Percentiles rank a stretch among this genome's conserved stretches.
Evolutionary conservation across 352 stramenopile genomes (phyloP).

Genomic region (Pythium oligandrum): DNA sequence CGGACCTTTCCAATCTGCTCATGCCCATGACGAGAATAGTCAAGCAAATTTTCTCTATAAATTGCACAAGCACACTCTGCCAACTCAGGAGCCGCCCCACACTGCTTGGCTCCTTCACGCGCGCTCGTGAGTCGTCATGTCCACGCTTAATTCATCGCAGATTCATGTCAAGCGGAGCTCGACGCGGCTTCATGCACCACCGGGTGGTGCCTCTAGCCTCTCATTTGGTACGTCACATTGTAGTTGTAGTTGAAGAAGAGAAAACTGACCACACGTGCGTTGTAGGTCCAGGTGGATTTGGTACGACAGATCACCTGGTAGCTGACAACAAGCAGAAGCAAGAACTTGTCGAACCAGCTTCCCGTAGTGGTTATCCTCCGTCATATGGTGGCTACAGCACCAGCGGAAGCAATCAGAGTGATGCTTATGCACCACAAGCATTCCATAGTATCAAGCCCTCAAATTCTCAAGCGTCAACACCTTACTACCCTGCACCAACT

Average conservation of each 20-base stretch:
- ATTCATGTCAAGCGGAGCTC: conserved; percentile 76
- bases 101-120: no score
- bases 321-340: conserved; percentile 2
- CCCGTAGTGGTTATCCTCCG: not conserved
- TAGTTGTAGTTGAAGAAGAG: no score
- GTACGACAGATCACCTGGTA: conserved; percentile 18
- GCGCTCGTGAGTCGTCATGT: conserved; percentile 28
- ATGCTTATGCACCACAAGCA: not conserved
- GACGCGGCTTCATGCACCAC: conserved; percentile 63
- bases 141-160: conserved; percentile 72
- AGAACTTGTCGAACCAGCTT: not conserved
- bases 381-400: conserved; percentile 12
- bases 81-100: no score
- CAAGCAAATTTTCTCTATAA: no score
- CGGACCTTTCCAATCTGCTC: no score
- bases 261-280: not conserved
- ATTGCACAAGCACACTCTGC: no score
- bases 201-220: conserved; percentile 58
- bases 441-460: conserved; percentile 14
- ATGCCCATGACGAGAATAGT: no score
- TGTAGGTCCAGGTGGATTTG: conserved; percentile 38
- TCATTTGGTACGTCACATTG: conserved; percentile 41
- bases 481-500: not conserved
- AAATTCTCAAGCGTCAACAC: not conserved
- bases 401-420: conserved; percentile 14